Percentiles rank a stretch among this genome's conserved stretches.
phyloP scores from a whole-genome alignment of 2,329 filamentous ascomycete genomes.

The Esteya vermicola region DNA sequence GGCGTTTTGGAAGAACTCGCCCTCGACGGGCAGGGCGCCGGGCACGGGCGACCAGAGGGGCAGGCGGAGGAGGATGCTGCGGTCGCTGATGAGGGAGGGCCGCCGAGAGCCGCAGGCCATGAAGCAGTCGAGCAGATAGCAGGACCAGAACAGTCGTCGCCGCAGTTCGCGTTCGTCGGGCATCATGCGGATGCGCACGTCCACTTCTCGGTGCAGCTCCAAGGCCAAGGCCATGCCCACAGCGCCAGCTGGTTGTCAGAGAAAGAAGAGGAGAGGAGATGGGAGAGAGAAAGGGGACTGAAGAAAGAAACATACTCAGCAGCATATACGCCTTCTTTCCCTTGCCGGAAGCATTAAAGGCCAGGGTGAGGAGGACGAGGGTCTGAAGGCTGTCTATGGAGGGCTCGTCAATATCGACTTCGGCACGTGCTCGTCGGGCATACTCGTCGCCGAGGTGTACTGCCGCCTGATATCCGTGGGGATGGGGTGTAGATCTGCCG shows the following conservation, averaged over 20 bases:
- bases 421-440: constrained; percentile 50
- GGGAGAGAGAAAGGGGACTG: constrained; percentile 13
- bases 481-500: constrained; percentile 56
- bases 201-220: constrained; percentile 65
- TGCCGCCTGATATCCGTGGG: constrained; percentile 52
- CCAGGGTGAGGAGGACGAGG: constrained; percentile 58
- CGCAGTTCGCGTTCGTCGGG: constrained; percentile 61
- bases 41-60: constrained; percentile 58
- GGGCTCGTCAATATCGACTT: constrained; percentile 68
- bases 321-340: constrained; percentile 83
- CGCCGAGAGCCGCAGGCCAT: constrained; percentile 67
- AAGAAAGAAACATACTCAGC: constrained; percentile 39
- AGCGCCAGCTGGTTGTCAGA: constrained; percentile 59
- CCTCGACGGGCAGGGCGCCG: constrained; percentile 50
- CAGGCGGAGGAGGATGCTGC: constrained; percentile 59
- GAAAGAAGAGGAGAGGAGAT: too few relatives aligned
- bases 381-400: constrained; percentile 66
- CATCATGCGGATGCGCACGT: constrained; percentile 45
- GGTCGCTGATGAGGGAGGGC: constrained; percentile 66
- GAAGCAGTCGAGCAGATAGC: constrained; percentile 78
- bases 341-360: constrained; percentile 62
- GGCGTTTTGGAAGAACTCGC: constrained; percentile 66
- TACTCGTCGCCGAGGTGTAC: constrained; percentile 59
- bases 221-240: constrained; percentile 74
- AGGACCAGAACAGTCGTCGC: constrained; percentile 76